phyloP scores from a whole-genome alignment of 2,329 filamentous ascomycete species.

The Grosmannia clavigera region DNA sequence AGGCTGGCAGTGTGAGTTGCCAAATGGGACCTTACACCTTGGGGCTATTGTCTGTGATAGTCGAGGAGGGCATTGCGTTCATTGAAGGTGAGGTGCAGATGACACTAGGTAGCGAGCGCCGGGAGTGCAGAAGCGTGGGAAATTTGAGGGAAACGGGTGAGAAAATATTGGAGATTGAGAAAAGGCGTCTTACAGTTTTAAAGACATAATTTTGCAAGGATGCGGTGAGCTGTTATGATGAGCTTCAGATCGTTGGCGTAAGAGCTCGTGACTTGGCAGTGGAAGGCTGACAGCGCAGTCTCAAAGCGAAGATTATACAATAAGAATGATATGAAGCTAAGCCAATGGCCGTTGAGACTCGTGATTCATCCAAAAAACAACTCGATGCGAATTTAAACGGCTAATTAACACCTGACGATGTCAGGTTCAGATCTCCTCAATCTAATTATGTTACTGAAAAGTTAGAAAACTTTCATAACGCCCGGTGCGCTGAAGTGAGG shows the following conservation, averaged over 20 bases:
- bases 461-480: background rate
- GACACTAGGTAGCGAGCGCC: background rate
- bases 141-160: background rate
- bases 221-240: background rate
- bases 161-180: background rate
- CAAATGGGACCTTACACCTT: slow-evolving; percentile 5
- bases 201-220: background rate
- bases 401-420: background rate
- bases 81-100: background rate
- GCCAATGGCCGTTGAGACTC: background rate
- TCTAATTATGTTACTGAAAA: background rate
- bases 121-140: background rate
- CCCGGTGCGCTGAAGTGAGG: background rate
- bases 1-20: background rate
- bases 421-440: background rate
- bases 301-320: background rate
- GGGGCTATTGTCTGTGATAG: background rate
- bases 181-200: slow-evolving; percentile 3
- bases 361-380: background rate
- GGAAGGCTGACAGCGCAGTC: background rate
- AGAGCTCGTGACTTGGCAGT: background rate
- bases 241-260: background rate
- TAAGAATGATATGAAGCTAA: background rate
- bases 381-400: background rate
- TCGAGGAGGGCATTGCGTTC: background rate